Percentiles rank a stretch among this genome's conserved stretches.
These are phyloP conservation scores for Comarum palustre DNA, from an alignment of 306 rosid genomes.

Conservation along the genomic window DNA sequence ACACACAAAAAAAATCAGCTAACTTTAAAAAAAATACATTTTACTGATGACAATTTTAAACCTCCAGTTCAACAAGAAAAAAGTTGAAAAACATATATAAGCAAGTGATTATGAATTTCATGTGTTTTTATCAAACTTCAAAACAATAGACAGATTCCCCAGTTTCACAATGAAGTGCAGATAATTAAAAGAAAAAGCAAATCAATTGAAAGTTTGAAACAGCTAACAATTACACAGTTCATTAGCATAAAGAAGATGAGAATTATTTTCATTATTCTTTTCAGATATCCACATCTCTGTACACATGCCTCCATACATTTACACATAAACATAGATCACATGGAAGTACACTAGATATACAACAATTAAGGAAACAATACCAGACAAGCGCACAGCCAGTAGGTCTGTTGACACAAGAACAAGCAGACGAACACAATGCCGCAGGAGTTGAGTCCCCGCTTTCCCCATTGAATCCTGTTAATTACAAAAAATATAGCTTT, in stretches of 20 bases:
- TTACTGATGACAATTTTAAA: not conserved
- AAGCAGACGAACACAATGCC: conserved; percentile 98
- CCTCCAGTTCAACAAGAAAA: not conserved
- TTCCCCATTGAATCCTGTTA: conserved; percentile 97
- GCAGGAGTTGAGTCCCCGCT: conserved; percentile 94
- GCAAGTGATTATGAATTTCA: not conserved
- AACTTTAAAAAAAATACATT: conserved; percentile 10
- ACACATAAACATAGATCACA: not conserved
- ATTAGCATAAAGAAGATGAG: not conserved
- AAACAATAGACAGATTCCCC: conserved; percentile 2
- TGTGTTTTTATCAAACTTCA: conserved; percentile 1
- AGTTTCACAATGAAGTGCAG: conserved; percentile 1
- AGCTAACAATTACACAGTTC: conserved; percentile 6
- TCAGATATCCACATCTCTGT: not conserved
- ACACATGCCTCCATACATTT: not conserved
- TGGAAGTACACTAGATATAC: not conserved
- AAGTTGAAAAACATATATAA: not conserved
- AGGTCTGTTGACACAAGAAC: conserved; percentile 89
- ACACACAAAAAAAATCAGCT: conserved; percentile 26
- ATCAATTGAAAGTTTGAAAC: not conserved
- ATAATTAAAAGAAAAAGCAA: not conserved
- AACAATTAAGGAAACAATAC: conserved; percentile 39
- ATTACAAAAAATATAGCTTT: conserved; percentile 20
- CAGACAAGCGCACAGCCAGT: conserved; percentile 89
- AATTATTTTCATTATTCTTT: not conserved